Evolutionary conservation across 2,329 filamentous ascomycete species (phyloP), one percentile per base, ranked within the genome.

Genomic region (Aspergillus neotritici): DNA sequence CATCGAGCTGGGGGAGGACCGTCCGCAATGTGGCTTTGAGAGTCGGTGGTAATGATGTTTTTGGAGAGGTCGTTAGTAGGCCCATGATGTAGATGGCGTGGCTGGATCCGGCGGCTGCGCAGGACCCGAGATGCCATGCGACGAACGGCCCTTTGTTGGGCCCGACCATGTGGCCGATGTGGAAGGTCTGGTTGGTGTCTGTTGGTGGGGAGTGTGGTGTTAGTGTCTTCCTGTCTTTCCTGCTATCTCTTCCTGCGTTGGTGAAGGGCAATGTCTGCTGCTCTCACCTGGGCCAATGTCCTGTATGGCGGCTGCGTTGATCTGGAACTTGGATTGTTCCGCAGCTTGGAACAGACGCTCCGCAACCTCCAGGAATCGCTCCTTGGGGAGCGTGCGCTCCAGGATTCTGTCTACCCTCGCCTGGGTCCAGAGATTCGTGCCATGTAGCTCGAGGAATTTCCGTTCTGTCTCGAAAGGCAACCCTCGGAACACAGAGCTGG

Each of bases 101-200:
- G 2, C 42, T 40, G 7, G 55, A 53, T 4, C 50, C 49, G 2
- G 60, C 61, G 21, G 42, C 44, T 9, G 55, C 52, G 40, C 53
- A 56, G 1, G 56, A 34, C 2, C 45, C 40, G 15, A 51, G 12
- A 3, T 53, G 31, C 61, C 60, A 64, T 45, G 49, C 49, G 2
- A 15, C 15, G 16, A 61, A 21, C 1, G 3, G 4, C 1, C 4
- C 16, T 38, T 52, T 30, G 5, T 21, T 29, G 9, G 28, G 11
- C 12, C 39, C 32, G 31, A 52, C 28, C 35, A 46, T 28, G 13
- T 50, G 35, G 11, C 57, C 51, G 33, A 64, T 57, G 32, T 54
- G 50, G 35, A 44, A 59, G 34, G 61, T 41, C 12, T 54, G 40
- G 17, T 64, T 51, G 14, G 53, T 48, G 37, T 59, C 57, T 59